Evolutionary conservation across 495 filamentous ascomycete genomes (phyloP).

Genomic region (Xanthoparmelia taractica): DNA sequence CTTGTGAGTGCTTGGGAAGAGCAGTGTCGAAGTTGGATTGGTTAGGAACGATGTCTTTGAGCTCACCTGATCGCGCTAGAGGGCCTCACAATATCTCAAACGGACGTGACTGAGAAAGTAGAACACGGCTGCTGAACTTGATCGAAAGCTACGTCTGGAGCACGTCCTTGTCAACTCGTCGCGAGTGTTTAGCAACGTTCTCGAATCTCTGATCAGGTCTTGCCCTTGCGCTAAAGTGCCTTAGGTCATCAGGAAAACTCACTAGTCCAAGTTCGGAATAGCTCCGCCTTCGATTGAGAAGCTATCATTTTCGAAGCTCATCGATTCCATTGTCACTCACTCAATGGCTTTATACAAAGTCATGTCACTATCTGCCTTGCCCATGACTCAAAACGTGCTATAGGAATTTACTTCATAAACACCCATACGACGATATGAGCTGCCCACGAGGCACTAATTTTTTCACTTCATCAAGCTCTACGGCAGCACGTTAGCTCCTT

Average conservation of each 20-base stretch:
- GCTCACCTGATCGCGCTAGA: background rate
- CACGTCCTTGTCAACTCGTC: background rate
- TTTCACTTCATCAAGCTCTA: background rate
- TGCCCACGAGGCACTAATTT: background rate
- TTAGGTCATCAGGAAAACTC: background rate
- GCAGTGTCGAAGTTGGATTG: background rate
- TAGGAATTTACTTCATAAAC: no score
- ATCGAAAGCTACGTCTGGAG: background rate
- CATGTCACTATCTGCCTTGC: no score
- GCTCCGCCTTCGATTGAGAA: no score
- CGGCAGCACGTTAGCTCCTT: background rate
- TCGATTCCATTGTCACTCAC: no score
- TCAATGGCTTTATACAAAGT: no score
- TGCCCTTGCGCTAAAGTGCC: background rate
- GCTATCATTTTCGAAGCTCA: no score
- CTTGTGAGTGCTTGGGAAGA: background rate
- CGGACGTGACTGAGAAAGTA: background rate
- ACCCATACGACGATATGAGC: background rate
- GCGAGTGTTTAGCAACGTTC: background rate
- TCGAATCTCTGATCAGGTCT: slow-evolving; percentile 1
- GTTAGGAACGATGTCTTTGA: background rate
- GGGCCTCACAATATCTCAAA: background rate
- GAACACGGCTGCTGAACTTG: background rate
- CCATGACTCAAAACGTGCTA: no score
- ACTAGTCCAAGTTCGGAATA: background rate